Evolutionary conservation across 2,329 filamentous ascomycete genomes (phyloP), one percentile per base, ranked within the genome.

Genomic region (Claviceps sp.): DNA sequence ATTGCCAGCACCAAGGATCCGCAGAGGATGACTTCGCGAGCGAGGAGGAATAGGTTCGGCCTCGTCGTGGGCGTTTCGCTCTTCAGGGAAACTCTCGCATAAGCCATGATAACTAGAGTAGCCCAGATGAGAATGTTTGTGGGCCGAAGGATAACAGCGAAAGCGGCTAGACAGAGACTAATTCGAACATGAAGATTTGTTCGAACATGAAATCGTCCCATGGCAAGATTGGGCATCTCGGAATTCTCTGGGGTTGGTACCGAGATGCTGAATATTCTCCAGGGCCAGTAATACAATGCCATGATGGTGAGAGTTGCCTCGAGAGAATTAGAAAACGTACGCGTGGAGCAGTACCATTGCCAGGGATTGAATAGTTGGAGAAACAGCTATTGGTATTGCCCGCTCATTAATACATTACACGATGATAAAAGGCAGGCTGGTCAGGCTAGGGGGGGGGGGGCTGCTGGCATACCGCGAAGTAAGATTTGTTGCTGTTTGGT

Each of bases 281-380:
- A 97, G 13, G 93, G 91, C 86, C 88, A 97, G 60, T 83, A 79
- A 63, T 81, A 82, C 46, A 97, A 72, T 1, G 89, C 91, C 60
- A 81, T 75, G 54, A 86, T 74, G 4, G 91, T 96, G 59, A 98
- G 70, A 0, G 86, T 86, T n/a, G 85, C 88, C 72, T 98, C 93
- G 4, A 97, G 72, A 50, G 84, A 93, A 69, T 98, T 98, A 51
- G 91, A 96, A 62, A 98, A 85, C 1, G 93, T 95, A 47, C 93
- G 79, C 0, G 89, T 91, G 1, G 89, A 93, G 69, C 85, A 93
- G 68, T 93, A 97, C 87, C 88, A 97, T 66, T 96, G 88, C 89
- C 93, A 98, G 6, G 93, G 65, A 51, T 60, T 69, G 52, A 65
- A 61, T 26, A 68, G 59, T 40, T 68, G 63, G 37, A 70, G 62